phyloP scores from a whole-genome alignment of 164 flowering plant genomes.

The Houttuynia cordata region DNA sequence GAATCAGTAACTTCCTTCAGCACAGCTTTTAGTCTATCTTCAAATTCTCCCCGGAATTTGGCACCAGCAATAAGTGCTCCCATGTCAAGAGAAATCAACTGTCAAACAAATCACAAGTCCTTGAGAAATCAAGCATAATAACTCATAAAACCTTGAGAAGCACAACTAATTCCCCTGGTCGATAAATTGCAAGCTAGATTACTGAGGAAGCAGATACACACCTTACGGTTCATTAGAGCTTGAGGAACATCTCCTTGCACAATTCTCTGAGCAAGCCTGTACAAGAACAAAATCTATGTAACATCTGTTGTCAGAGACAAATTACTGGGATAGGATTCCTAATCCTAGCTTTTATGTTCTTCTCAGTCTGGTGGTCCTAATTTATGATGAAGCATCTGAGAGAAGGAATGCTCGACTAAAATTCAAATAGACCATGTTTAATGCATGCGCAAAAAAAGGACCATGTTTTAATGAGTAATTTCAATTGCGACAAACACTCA shows the following conservation, averaged over 20 bases:
- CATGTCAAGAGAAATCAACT: slow-evolving; percentile 99
- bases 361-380: neutral
- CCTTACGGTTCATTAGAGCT: slow-evolving; percentile 92
- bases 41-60: slow-evolving; percentile 96
- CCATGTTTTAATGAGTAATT: too few species aligned
- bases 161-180: neutral
- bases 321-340: neutral
- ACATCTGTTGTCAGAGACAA: neutral
- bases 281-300: neutral
- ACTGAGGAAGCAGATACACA: slow-evolving; percentile 13
- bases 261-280: slow-evolving; percentile 97
- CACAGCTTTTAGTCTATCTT: slow-evolving; percentile 94
- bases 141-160: too few species aligned
- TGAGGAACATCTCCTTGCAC: slow-evolving; percentile 98
- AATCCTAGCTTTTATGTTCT: neutral
- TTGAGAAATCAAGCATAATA: neutral
- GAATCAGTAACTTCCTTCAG: slow-evolving; percentile 93
- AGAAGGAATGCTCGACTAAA: too few species aligned
- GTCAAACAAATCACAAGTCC: slow-evolving; percentile 9
- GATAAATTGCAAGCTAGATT: neutral
- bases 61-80: slow-evolving; percentile 98
- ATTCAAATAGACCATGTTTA: too few species aligned
- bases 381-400: too few species aligned
- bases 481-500: too few species aligned
- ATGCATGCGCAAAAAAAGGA: too few species aligned